Conservation (phyloP, 495 filamentous ascomycete species). For the Aspergillus panamensis region DNA sequence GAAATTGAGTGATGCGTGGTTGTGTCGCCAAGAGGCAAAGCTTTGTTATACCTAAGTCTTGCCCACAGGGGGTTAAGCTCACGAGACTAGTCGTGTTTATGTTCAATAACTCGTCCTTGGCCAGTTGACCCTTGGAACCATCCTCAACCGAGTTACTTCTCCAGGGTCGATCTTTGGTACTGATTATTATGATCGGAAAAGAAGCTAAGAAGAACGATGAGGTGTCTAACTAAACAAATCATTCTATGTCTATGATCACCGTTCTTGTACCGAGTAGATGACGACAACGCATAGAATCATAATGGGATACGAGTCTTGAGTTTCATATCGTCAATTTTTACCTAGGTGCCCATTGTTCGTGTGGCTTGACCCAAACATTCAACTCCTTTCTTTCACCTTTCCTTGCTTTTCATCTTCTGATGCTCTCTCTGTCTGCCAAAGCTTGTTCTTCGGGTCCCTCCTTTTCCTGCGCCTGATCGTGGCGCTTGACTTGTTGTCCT, state of each 20-base stretch:
- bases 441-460: background rate
- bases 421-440: background rate
- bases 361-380: too few relatives aligned
- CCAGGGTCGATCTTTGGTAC: background rate
- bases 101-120: background rate
- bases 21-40: conserved; percentile 15
- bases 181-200: background rate
- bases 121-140: background rate
- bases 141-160: background rate
- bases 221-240: too few relatives aligned
- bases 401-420: background rate
- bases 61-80: background rate
- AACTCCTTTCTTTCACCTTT: too few relatives aligned
- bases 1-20: background rate
- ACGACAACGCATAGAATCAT: too few relatives aligned
- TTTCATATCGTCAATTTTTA: too few relatives aligned
- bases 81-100: background rate
- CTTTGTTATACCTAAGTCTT: conserved; percentile 15
- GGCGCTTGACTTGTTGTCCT: background rate
- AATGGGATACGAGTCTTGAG: too few relatives aligned
- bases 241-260: too few relatives aligned
- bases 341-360: too few relatives aligned
- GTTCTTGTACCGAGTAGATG: too few relatives aligned
- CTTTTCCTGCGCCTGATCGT: background rate
- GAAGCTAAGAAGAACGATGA: background rate